A percentile compares a stretch with the other conserved stretches of the same genome.
Evolutionary conservation across 345 rosid species (phyloP).

Genomic region (Moricandia moricandioides): DNA sequence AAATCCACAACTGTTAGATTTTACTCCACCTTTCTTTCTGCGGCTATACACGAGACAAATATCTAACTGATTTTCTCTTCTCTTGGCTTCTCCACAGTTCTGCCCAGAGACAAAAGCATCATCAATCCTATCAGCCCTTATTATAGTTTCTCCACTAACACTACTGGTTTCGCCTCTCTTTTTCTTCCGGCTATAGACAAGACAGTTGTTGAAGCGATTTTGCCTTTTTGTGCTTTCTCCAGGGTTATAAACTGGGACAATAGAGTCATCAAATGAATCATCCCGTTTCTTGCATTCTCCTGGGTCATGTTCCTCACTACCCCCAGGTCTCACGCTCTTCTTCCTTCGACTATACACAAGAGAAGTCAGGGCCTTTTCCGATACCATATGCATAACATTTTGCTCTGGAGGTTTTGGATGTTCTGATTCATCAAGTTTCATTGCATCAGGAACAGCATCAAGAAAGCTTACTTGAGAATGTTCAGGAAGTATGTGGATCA

Average conservation of each 20-base stretch:
- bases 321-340: constrained; percentile 29
- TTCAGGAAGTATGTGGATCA: constrained; percentile 49
- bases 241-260: constrained; percentile 14
- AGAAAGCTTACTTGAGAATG: constrained; percentile 37
- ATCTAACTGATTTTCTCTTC: constrained; percentile 17
- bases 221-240: constrained; percentile 23
- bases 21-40: constrained; percentile 25
- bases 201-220: constrained; percentile 27
- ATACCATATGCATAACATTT: constrained; percentile 43
- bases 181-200: constrained; percentile 33
- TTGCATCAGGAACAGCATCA: constrained; percentile 40
- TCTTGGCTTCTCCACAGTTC: constrained; percentile 25
- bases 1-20: constrained; percentile 3
- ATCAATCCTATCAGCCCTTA: constrained; percentile 16
- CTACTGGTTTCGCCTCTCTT: constrained; percentile 11
- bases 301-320: constrained; percentile 5
- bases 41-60: constrained; percentile 22
- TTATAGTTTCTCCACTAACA: constrained; percentile 8
- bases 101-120: constrained; percentile 18
- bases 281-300: constrained; percentile 3
- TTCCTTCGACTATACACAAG: constrained; percentile 68
- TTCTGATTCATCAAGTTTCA: constrained; percentile 38
- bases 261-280: constrained; percentile 24
- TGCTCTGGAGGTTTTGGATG: constrained; percentile 35
- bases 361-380: constrained; percentile 38